Evolutionary conservation across 2,329 filamentous ascomycete genomes (phyloP).

Genomic region (Apiospora arundinis): DNA sequence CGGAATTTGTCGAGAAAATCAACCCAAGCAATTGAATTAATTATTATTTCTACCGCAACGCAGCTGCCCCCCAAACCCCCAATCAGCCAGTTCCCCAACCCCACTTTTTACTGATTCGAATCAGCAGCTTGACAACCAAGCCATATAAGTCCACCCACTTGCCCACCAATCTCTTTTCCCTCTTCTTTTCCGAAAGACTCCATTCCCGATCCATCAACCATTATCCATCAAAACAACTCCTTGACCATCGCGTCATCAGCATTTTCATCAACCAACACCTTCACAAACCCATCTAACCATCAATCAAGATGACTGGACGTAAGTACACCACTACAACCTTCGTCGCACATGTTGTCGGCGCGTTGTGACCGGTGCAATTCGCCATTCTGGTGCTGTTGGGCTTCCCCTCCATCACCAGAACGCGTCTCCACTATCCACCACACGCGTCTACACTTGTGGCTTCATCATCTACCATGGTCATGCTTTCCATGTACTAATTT

Average conservation of each 20-base stretch:
- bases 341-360: constrained; percentile 29
- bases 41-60: background rate
- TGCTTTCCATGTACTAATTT: constrained; percentile 42
- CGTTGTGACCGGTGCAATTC: constrained; percentile 18
- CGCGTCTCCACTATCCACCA: constrained; percentile 17
- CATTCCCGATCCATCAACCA: constrained; percentile 19
- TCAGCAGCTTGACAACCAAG: too few relatives aligned
- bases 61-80: constrained; percentile 14
- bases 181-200: constrained; percentile 29
- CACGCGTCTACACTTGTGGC: background rate
- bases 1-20: constrained; percentile 7
- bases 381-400: background rate
- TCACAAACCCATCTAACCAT: constrained; percentile 36
- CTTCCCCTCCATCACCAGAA: background rate
- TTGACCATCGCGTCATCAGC: constrained; percentile 36
- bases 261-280: constrained; percentile 38
- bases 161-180: constrained; percentile 29
- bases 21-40: constrained; percentile 16
- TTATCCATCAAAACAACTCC: constrained; percentile 2
- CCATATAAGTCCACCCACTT: constrained; percentile 31
- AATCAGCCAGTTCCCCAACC: constrained; percentile 26
- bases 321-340: constrained; percentile 51
- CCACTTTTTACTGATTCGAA: constrained; percentile 19
- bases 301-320: constrained; percentile 74
- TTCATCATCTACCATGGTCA: background rate